These are phyloP conservation scores for Aspergillus egyptiacus DNA, from an alignment of 495 filamentous ascomycete species.

Conservation along the genomic window DNA sequence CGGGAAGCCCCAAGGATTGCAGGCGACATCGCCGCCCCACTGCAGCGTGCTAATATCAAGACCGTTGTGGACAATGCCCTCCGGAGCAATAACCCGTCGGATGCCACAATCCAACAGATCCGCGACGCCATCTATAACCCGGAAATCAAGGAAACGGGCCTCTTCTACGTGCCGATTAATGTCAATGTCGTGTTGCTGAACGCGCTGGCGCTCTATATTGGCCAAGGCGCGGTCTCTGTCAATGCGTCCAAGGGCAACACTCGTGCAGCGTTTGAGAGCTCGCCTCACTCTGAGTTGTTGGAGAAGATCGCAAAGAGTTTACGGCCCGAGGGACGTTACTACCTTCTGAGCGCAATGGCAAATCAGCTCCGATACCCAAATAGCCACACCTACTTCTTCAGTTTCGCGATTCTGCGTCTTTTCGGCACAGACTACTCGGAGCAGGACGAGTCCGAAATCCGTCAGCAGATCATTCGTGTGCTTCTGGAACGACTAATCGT, in stretches of 20 bases:
- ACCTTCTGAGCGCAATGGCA: constrained; percentile 74
- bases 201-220: constrained; percentile 77
- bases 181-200: constrained; percentile 71
- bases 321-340: constrained; percentile 73
- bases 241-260: constrained; percentile 52
- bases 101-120: constrained; percentile 65
- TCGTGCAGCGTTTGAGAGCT: constrained; percentile 60
- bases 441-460: constrained; percentile 71
- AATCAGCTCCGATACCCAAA: constrained; percentile 91
- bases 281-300: constrained; percentile 69
- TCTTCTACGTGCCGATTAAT: constrained; percentile 54
- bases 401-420: constrained; percentile 75
- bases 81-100: constrained; percentile 49
- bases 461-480: constrained; percentile 83
- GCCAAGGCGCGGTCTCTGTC: constrained; percentile 57
- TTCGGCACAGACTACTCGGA: constrained; percentile 75
- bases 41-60: constrained; percentile 59
- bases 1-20: constrained; percentile 56
- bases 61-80: constrained; percentile 62
- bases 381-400: constrained; percentile 88
- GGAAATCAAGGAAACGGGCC: constrained; percentile 48
- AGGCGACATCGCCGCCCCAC: constrained; percentile 52
- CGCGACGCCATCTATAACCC: constrained; percentile 58
- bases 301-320: constrained; percentile 68
- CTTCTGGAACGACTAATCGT: constrained; percentile 82